Evolutionary conservation across 768 basidiomycete genomes (phyloP).

Genomic region (Pluteus cervinus): DNA sequence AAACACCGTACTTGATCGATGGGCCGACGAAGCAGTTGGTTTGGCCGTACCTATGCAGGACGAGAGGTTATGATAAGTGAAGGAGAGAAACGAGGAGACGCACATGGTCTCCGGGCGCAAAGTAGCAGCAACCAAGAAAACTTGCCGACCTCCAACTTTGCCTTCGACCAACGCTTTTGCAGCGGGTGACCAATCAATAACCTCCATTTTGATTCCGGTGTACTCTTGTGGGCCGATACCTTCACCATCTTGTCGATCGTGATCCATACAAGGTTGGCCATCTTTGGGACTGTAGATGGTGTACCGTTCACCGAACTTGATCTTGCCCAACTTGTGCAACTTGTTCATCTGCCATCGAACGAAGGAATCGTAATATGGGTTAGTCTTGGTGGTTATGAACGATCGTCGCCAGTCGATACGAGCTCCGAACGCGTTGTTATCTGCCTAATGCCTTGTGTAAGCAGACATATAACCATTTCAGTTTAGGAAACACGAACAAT

Average conservation of each 20-base stretch:
- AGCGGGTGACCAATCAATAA: constrained; percentile 72
- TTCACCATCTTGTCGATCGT: constrained; percentile 94
- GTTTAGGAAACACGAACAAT: constrained; percentile 42
- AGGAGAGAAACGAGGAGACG: constrained; percentile 18
- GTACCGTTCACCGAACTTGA: constrained; percentile 97
- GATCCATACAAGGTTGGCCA: constrained; percentile 99
- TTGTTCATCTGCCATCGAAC: constrained; percentile 99
- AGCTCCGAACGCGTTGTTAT: constrained; percentile 85
- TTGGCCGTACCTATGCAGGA: constrained; percentile 77
- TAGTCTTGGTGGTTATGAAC: constrained; percentile 91
- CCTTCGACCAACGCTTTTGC: constrained; percentile 59
- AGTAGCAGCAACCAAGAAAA: constrained; percentile 93
- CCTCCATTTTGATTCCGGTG: constrained; percentile 91
- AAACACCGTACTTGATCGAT: constrained; percentile 86
- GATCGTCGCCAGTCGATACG: constrained; percentile 96
- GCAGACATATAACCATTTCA: constrained; percentile 1
- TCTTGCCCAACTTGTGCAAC: constrained; percentile 77
- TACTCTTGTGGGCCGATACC: constrained; percentile 95
- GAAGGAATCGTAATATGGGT: constrained; percentile 96
- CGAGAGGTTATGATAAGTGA: constrained; percentile 8
- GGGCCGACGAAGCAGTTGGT: constrained; percentile 97
- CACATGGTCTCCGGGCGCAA: constrained; percentile 96
- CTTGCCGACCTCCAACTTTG: constrained; percentile 72
- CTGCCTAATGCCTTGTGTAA: constrained; percentile 26
- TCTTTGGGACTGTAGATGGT: constrained; percentile 99